Evolutionary conservation across 2,329 filamentous ascomycete genomes (phyloP).

Genomic region (Sarocladium kiliense): DNA sequence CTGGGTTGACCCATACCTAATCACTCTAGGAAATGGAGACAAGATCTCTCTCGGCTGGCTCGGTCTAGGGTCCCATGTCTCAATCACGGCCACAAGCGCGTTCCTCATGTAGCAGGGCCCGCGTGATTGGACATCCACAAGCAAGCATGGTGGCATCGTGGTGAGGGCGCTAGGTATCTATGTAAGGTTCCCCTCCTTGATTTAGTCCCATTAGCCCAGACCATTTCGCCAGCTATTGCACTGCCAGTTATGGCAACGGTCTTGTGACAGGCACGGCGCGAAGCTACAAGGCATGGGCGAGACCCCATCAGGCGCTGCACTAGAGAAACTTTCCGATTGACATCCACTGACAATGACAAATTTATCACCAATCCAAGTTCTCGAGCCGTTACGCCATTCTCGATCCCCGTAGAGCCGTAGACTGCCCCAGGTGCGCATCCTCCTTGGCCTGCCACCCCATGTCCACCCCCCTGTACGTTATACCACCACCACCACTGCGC

Average conservation of each 20-base stretch:
- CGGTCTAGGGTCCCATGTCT: slow-evolving; percentile 1
- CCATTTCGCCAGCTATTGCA: neutral
- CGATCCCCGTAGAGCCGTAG: no score
- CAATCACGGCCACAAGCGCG: neutral
- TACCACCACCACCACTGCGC: neutral
- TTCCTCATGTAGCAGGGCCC: neutral
- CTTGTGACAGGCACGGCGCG: neutral
- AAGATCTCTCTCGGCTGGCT: slow-evolving; percentile 5
- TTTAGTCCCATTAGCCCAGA: neutral
- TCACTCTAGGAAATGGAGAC: neutral
- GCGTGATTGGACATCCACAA: neutral
- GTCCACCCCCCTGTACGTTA: neutral
- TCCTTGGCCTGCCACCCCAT: neutral
- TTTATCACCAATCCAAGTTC: neutral
- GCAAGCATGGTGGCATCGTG: neutral
- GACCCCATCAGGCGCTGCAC: neutral
- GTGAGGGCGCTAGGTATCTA: neutral
- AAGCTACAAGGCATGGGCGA: neutral
- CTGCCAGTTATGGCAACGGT: neutral
- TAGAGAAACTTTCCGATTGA: neutral
- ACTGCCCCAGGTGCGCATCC: no score
- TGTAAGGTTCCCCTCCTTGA: neutral
- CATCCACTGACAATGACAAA: neutral
- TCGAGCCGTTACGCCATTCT: neutral
- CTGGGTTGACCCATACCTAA: neutral